Base-by-base conservation (phyloP, 345 rosid genomes). In the Rhizophora mangle region DNA sequence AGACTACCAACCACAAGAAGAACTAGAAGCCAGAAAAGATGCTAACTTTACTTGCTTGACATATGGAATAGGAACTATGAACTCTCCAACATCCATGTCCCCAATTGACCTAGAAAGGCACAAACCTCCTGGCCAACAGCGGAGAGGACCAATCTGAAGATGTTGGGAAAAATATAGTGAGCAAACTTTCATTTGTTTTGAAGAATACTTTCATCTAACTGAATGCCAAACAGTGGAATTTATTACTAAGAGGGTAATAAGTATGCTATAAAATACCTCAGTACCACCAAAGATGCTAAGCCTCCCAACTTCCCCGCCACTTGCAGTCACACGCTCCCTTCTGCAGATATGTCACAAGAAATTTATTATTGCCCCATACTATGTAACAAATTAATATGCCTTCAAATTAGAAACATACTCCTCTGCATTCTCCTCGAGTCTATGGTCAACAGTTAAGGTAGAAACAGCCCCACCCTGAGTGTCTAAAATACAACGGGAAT, bases 241-340 rank as follows among this genome's bases (percentile, higher is more conserved):
- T 65, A 7, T 29, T 54, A 55, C 43, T 39, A 37, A 24, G 3
- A 11, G 59, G 67, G 62, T 55, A 56, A 3, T 19, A 60, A 47
- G 52, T 18, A 72, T 31, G 47, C 51, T 57, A 24, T 37, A 11
- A 55, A 65, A 56, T 22, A 90, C 98, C 96, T 86, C 89, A 56
- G 83, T 81, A 65, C 98, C 98, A 73, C 94, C 97, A 57, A 75
- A 83, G 65, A 86, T 88, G 81, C 86, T 86, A 62, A 93, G 96
- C 85, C 97, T 88, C 47, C 98, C 94, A 65, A 93, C 98, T 83
- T 91, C 98, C 60, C 97, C 98, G n/a, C 98, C 98, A 74, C 98
- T 91, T 60, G 94, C 98, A 69, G 92, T 82, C 63, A 93, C 96
- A 3, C 96, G 83, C 71, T 90, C 91, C 74, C 97, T 86, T 87